These are phyloP conservation scores for Hygrophorus pudorinus DNA, from an alignment of 768 basidiomycete species.

Conservation along the genomic window DNA sequence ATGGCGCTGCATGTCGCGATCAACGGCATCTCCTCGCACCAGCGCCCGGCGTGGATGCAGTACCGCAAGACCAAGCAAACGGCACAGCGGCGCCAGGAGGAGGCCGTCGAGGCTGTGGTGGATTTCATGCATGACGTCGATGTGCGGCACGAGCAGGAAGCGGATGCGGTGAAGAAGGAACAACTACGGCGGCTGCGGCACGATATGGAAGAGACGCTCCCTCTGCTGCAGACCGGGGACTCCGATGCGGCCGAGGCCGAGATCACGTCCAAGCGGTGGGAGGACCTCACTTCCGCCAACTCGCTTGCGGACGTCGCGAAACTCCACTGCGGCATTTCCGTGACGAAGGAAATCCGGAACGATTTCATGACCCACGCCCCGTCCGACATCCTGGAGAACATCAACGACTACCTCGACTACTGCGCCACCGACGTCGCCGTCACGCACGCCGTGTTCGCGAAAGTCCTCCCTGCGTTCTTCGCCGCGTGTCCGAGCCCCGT, in stretches of 20 bases:
- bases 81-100: conserved; percentile 43
- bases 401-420: conserved; percentile 73
- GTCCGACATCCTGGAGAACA: conserved; percentile 50
- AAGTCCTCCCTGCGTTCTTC: conserved; percentile 75
- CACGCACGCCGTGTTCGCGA: conserved; percentile 72
- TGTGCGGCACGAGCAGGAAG: conserved; percentile 38
- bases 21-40: conserved; percentile 89
- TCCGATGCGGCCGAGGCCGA: conserved; percentile 17
- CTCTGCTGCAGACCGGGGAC: conserved; percentile 11
- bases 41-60: conserved; percentile 88
- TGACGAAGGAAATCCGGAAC: conserved; percentile 71
- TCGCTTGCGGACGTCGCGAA: conserved; percentile 88
- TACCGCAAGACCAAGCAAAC: conserved; percentile 62
- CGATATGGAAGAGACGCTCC: conserved; percentile 32
- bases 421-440: conserved; percentile 79
- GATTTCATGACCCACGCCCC: conserved; percentile 66
- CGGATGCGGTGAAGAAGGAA: conserved; percentile 33
- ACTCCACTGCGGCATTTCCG: conserved; percentile 72
- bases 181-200: conserved; percentile 27
- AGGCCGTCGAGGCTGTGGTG: conserved; percentile 52
- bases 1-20: conserved; percentile 93
- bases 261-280: conserved; percentile 57
- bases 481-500: conserved; percentile 84
- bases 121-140: conserved; percentile 31
- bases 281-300: conserved; percentile 86